Evolutionary conservation across 768 basidiomycete genomes (phyloP), one percentile per base, ranked within the genome.

Genomic region (Russula griseocarnosa): DNA sequence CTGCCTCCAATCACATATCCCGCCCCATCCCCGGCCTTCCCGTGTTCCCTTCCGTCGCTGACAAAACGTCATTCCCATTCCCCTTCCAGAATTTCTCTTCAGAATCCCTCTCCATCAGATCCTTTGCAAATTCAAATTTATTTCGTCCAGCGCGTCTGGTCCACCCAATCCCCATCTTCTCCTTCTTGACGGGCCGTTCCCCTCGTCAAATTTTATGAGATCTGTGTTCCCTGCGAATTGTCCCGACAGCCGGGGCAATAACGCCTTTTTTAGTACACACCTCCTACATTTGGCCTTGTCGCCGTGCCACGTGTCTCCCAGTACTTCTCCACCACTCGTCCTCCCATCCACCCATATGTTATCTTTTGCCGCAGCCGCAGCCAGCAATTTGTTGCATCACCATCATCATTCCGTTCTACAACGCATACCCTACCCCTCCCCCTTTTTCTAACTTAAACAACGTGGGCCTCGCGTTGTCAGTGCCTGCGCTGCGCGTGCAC

Each of bases 31-130:
- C 69, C 68, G 65, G 67, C 54, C 28, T 53, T 49, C 62, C 62
- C 65, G 63, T 60, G 60, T 62, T 60, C 67, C 70, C 58, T 71
- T 69, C 69, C 67, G 63, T 62, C 72, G 66, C 71, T 69, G 70
- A 69, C 68, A 69, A 67, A 69, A 66, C 67, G 62, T 62, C 69
- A 63, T 66, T 61, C 67, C 68, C 69, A 68, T 66, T 70, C 46
- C 58, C 59, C 70, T 69, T 65, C 67, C 65, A 61, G 66, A 68
- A 67, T 32, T 62, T 53, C 61, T 62, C 50, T 66, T 57, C 26
- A 54, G 62, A 67, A 61, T 34, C 44, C 64, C 51, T 42, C 62
- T 57, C 60, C 65, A 67, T 66, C 66, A 63, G 67, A 69, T 67
- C 62, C 36, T 51, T 66, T 68, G 53, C 66, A 50, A 67, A 65